phyloP scores from a whole-genome alignment of 1,139 yeast genomes.

The Geotrichum histeridarum region DNA sequence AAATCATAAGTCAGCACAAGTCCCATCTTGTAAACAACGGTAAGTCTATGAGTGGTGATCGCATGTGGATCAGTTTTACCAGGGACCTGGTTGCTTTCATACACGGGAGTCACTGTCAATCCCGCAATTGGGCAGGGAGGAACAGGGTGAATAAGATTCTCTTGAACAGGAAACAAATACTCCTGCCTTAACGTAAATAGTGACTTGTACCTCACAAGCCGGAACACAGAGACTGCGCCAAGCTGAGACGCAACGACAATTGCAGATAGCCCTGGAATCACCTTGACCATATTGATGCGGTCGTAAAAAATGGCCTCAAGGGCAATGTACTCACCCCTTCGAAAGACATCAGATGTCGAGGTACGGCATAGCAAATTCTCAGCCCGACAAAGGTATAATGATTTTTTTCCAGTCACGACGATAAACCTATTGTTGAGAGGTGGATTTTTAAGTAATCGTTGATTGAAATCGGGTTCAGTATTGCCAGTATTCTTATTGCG shows the following conservation, averaged over 20 bases:
- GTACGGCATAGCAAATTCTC: constrained; percentile 50
- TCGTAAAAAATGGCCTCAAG: constrained; percentile 45
- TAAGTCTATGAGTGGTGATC: constrained; percentile 14
- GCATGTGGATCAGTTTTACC: constrained; percentile 15
- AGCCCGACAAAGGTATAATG: constrained; percentile 42
- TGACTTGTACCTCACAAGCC: constrained; percentile 55
- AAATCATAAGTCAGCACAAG: constrained; percentile 23
- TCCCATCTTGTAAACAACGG: constrained; percentile 24
- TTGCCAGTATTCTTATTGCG: constrained; percentile 2
- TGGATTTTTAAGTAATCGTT: constrained; percentile 40
- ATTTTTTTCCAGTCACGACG: constrained; percentile 37
- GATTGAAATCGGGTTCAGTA: constrained; percentile 27
- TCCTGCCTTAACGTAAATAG: constrained; percentile 60
- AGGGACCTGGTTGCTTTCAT: constrained; percentile 14
- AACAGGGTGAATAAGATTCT: constrained; percentile 21
- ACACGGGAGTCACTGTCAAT: constrained; percentile 23
- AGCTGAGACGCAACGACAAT: constrained; percentile 53
- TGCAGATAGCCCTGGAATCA: constrained; percentile 53
- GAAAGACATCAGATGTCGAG: constrained; percentile 46
- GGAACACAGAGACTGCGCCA: constrained; percentile 53
- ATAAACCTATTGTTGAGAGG: constrained; percentile 48
- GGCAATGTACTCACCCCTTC: constrained; percentile 33
- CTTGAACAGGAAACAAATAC: constrained; percentile 41
- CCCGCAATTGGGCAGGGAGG: constrained; percentile 25
- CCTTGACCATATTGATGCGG: constrained; percentile 48